Base-by-base conservation (phyloP, 176 grass and related monocot genomes). In the Urochloa ruziziensis region DNA sequence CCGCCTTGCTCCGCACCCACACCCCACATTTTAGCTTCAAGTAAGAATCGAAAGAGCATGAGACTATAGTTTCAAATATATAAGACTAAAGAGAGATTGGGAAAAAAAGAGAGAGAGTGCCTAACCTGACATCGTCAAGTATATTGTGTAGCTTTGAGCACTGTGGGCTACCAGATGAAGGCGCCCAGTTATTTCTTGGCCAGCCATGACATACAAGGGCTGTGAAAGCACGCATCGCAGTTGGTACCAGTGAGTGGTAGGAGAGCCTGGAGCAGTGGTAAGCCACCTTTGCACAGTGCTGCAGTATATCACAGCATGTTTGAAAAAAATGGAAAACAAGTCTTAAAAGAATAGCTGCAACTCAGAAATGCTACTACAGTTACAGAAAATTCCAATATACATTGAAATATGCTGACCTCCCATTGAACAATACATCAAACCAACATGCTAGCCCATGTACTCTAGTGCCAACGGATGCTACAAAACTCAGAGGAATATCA, bases 181-280 rank as follows among this genome's bases (percentile, higher is more conserved):
- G 18, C 58, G 93, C 3, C 97, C 97, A 0, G 97, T 99, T 62
- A 99, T 99, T 86, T 99, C 93, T 88, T 99, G 97, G n/a, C 97
- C 97, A 66, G 93, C 97, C 97, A 99, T 96, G 57, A 99, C 97
- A 74, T 99, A 99, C 59, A 99, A 68, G 65, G 97, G 97, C 46
- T 99, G 97, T 14, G 88, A 82, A 75, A 99, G 93, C 42, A 99
- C 90, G 21, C 97, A 99, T 48, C 97, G 85, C 58, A 99, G 78
- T 71, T 99, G 97, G 70, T 96, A 99, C 97, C 97, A 99, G 84
- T 99, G 97, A 78, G 97, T 99, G 17, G 97, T 96, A 36, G 97
- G 87, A n/a, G 93, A 84, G 18, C 97, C 97, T 21, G 97, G 97
- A 60, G 93, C 93, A 42, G 97, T 99, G 35, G 89, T 96, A 73